These are phyloP conservation scores for Aspergillus jensenii DNA, from an alignment of 2,329 filamentous ascomycete genomes.

Conservation along the genomic window DNA sequence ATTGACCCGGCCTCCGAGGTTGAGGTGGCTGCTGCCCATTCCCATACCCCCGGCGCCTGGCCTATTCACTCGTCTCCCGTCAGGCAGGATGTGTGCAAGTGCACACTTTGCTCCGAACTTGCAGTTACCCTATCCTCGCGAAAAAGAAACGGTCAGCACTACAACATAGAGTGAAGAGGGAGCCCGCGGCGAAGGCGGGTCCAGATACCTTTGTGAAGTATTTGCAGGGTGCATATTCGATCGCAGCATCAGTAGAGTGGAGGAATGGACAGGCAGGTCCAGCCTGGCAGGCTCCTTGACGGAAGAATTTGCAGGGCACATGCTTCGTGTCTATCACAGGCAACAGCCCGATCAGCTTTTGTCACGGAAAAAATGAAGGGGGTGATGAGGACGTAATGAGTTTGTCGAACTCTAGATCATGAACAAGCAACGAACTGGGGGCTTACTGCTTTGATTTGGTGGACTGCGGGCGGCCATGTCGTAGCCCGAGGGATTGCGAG, in stretches of 20 bases:
- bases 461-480: slow-evolving; percentile 49
- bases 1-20: slow-evolving; percentile 67
- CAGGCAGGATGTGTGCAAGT: slow-evolving; percentile 90
- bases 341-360: not conserved
- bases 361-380: not conserved
- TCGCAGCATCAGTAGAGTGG: slow-evolving; percentile 81
- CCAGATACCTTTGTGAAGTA: slow-evolving; percentile 88
- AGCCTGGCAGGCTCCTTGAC: slow-evolving; percentile 92
- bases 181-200: not conserved
- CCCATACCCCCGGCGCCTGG: slow-evolving; percentile 48
- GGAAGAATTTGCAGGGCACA: slow-evolving; percentile 99
- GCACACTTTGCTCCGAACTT: slow-evolving; percentile 98
- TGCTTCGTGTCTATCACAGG: slow-evolving; percentile 76
- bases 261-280: slow-evolving; percentile 95
- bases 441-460: slow-evolving; percentile 46
- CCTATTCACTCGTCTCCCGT: slow-evolving; percentile 87
- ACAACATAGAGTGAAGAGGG: not conserved
- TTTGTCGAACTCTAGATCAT: not conserved
- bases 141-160: slow-evolving; percentile 20
- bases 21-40: slow-evolving; percentile 59
- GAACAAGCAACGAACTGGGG: slow-evolving; percentile 1
- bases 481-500: slow-evolving; percentile 42
- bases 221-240: slow-evolving; percentile 89
- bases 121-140: slow-evolving; percentile 76
- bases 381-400: not conserved